A percentile compares a stretch with the other conserved stretches of the same genome.
These are phyloP conservation scores for Carex parvula DNA, from an alignment of 176 grass and related monocot species.

Conservation along the genomic window DNA sequence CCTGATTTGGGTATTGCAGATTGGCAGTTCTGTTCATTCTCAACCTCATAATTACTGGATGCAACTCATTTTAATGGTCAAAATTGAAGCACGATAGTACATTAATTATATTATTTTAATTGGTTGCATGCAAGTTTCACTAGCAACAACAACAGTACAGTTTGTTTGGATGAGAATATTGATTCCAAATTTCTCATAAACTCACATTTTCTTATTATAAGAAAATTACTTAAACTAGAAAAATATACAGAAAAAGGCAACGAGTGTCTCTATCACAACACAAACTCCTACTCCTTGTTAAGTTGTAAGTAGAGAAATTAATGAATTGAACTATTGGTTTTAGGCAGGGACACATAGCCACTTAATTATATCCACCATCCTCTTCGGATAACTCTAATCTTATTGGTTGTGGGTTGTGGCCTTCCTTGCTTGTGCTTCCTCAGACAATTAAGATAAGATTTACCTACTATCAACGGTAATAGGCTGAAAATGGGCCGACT, in stretches of 20 bases:
- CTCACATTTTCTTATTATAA: no score
- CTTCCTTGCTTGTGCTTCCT: neutral
- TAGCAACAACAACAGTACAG: neutral
- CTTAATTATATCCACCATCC: slow-evolving; percentile 19
- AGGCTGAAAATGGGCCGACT: neutral
- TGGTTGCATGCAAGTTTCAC: neutral
- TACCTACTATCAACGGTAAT: neutral
- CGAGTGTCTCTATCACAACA: neutral
- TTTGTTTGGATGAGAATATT: neutral
- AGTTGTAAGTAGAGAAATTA: neutral
- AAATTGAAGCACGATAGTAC: neutral
- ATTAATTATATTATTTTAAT: no score
- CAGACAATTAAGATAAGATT: slow-evolving; percentile 15
- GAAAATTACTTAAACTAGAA: no score
- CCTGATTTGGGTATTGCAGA: neutral
- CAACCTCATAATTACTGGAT: neutral
- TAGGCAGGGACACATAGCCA: slow-evolving; percentile 18
- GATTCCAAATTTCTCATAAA: neutral
- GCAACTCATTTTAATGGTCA: neutral
- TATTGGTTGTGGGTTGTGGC: slow-evolving; percentile 15
- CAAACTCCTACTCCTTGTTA: no score
- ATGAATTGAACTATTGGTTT: slow-evolving; percentile 5
- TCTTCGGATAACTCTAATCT: slow-evolving; percentile 22
- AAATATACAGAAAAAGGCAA: slow-evolving; percentile 26
- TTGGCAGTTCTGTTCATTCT: neutral